Conservation (phyloP, 768 basidiomycete genomes). For the Rhizopogon vinicolor region DNA sequence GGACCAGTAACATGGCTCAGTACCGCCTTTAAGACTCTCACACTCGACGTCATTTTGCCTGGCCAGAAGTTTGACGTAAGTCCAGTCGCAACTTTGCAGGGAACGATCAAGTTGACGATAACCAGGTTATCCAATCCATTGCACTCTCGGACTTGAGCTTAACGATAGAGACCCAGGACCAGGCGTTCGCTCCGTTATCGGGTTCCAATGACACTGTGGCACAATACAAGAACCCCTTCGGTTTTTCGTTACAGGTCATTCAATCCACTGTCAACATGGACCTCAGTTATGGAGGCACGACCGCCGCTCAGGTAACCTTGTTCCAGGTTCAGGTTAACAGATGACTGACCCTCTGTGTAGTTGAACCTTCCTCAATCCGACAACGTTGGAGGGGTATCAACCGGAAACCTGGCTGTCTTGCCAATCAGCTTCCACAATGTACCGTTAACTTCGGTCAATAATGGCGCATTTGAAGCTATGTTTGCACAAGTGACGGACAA, state of each 20-base stretch:
- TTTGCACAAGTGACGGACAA: constrained; percentile 57
- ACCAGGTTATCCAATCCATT: constrained; percentile 61
- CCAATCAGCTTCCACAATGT: constrained; percentile 52
- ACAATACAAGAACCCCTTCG: constrained; percentile 70
- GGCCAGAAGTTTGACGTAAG: constrained; percentile 52
- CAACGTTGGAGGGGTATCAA: constrained; percentile 59
- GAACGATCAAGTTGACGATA: not conserved
- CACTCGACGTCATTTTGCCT: constrained; percentile 55
- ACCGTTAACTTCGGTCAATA: constrained; percentile 51
- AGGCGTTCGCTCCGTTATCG: constrained; percentile 58
- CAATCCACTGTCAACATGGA: constrained; percentile 51
- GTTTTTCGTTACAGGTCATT: constrained; percentile 65
- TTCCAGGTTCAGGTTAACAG: not conserved
- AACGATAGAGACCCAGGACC: constrained; percentile 42
- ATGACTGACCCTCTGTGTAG: constrained; percentile 23
- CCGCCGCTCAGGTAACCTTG: constrained; percentile 45
- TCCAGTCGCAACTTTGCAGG: not conserved
- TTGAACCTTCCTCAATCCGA: constrained; percentile 45
- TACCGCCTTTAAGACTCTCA: constrained; percentile 64
- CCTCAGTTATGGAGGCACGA: constrained; percentile 40
- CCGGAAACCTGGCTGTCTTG: constrained; percentile 61
- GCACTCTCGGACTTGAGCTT: constrained; percentile 52
- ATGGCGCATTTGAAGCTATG: constrained; percentile 49
- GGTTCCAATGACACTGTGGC: constrained; percentile 53
- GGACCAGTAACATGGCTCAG: constrained; percentile 58